These are phyloP conservation scores for Ceratobasidium sp. DNA, from an alignment of 1,284 basidiomycete genomes.

Conservation along the genomic window DNA sequence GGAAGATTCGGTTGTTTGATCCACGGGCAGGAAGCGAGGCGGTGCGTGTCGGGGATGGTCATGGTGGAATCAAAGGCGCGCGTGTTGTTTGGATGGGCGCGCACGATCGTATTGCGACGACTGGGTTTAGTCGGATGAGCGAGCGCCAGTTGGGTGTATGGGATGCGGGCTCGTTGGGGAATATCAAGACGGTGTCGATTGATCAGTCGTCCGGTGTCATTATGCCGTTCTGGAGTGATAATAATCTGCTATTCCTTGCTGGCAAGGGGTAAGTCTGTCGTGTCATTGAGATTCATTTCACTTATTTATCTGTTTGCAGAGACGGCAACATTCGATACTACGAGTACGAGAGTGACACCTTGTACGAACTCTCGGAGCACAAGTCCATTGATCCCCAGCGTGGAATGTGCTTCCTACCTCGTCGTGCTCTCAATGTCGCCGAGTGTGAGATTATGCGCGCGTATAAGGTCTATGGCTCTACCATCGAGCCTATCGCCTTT, in stretches of 20 bases:
- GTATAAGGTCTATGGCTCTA: constrained; percentile 86
- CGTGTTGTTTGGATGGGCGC: constrained; percentile 94
- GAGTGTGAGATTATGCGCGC: constrained; percentile 97
- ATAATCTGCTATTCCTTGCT: constrained; percentile 93
- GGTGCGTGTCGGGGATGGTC: constrained; percentile 86
- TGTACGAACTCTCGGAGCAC: constrained; percentile 87
- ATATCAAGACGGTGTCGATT: constrained; percentile 81
- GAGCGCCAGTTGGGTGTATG: constrained; percentile 91
- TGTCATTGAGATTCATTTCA: constrained; percentile 48
- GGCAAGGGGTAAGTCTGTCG: constrained; percentile 74
- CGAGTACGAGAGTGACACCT: constrained; percentile 91
- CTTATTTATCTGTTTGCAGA: constrained; percentile 59
- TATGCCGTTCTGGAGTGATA: constrained; percentile 98
- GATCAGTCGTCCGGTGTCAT: constrained; percentile 93
- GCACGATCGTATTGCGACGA: constrained; percentile 88
- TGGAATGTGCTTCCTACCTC: constrained; percentile 95
- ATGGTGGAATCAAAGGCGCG: constrained; percentile 94
- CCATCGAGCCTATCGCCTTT: constrained; percentile 92
- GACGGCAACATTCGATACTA: constrained; percentile 97
- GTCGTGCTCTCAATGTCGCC: constrained; percentile 86
- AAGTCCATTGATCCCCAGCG: constrained; percentile 94
- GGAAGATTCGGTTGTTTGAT: constrained; percentile 94
- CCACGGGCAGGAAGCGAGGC: constrained; percentile 85
- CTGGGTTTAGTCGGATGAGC: constrained; percentile 95
- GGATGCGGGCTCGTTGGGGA: constrained; percentile 81